Evolutionary conservation across 805 yeast genomes (phyloP), one percentile per base, ranked within the genome.

Genomic region (Cyberlindnera mycetangii): DNA sequence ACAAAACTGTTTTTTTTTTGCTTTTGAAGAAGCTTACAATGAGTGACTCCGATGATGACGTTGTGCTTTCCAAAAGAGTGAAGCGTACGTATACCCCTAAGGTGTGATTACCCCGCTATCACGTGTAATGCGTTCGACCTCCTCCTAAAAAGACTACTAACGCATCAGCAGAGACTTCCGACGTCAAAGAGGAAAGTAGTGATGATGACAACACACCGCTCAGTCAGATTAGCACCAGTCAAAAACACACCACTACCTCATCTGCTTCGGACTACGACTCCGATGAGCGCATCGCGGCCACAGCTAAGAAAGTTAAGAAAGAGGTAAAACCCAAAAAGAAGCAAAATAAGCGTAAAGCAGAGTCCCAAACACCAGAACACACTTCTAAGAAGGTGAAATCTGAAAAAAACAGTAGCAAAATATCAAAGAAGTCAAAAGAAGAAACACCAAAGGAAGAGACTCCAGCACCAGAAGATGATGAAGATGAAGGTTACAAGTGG

Each of bases 401-500:
- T 59, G 18, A 27, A 20, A 22, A 31, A 60, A 15, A 14, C 27
- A 27, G 25, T 25, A 10, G 10, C 24, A 37, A 20, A 35, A 40
- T 37, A 27, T 32, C 45, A 15, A 42, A 44, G 41, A 42, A 41
- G 32, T 19, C 14, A 16, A 32, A 35, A 25, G 32, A 35, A 18
- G 27, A 31, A 2, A 37, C 31, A 10, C 21, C 28, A 42, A 48
- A 55, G 19, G 64, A 51, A 11, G 63, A 58, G 24, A 56, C 65
- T 21, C 60, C 56, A 2, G 61, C 53, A 12, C 62, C 60, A 9
- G 72, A 66, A 1, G 75, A 67, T 6, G 81, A 75, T 15, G 81
- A 75, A n/a, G 81, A 75, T 3, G 87, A 74, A 2, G 70, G 66
- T n/a, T 82, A 78, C 60, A 83, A 81, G 64, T 82, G 95, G 95